Evolutionary conservation across 371 early-diverging fungal genomes (phyloP).

Genomic region (Mucor ambiguus): DNA sequence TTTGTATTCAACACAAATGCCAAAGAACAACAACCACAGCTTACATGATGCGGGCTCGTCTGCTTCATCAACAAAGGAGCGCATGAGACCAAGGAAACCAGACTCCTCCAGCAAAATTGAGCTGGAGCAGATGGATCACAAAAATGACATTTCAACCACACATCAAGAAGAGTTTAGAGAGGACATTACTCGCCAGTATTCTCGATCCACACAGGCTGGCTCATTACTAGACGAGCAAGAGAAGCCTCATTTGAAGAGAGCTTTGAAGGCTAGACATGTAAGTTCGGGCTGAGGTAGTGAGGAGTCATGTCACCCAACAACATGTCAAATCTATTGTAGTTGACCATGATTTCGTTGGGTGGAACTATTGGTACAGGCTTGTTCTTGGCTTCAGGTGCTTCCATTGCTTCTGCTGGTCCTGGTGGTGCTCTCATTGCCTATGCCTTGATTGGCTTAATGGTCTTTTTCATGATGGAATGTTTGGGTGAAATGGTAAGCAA

Average conservation of each 20-base stretch:
- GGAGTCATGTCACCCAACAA: too few relatives aligned
- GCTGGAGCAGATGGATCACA: not conserved
- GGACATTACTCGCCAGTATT: not conserved
- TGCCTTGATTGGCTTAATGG: constrained; percentile 73
- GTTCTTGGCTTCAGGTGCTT: constrained; percentile 82
- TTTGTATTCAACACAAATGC: not conserved
- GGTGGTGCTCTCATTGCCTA: constrained; percentile 81
- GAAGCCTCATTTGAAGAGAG: constrained; percentile 21
- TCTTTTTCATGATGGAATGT: constrained; percentile 81
- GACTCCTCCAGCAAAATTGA: constrained; percentile 3
- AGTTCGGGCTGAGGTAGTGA: not conserved
- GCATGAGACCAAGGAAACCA: not conserved
- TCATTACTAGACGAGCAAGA: constrained; percentile 6
- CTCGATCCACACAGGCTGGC: constrained; percentile 11
- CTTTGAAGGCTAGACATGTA: constrained; percentile 34
- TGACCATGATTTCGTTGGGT: constrained; percentile 83
- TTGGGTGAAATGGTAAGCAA: constrained; percentile 81
- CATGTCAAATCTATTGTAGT: constrained; percentile 11
- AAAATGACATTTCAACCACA: not conserved
- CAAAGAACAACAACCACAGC: not conserved
- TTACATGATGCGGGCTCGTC: not conserved
- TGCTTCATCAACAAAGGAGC: not conserved
- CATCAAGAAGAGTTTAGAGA: constrained; percentile 5
- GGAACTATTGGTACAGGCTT: constrained; percentile 87
- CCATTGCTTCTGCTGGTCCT: constrained; percentile 82